Percentiles rank a stretch among this genome's conserved stretches.
Conservation (phyloP, 2,329 filamentous ascomycete genomes). For the Monosporascus sp. region DNA sequence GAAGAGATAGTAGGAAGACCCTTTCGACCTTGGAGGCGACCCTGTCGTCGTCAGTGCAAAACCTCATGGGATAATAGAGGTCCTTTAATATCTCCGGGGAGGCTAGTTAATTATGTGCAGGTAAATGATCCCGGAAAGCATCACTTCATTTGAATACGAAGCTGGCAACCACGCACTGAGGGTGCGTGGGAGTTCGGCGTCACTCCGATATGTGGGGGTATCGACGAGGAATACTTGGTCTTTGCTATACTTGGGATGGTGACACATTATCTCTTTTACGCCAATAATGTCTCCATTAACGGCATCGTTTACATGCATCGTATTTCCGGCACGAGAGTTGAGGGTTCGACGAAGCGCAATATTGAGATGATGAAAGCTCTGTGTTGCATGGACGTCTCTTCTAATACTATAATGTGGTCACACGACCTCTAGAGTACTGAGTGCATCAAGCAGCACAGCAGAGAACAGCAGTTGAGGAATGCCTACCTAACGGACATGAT, state of each 20-base stretch:
- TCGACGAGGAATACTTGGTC: constrained; percentile 3
- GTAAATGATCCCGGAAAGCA: constrained; percentile 7
- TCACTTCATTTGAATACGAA: constrained; percentile 1
- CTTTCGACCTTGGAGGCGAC: no score
- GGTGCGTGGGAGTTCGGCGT: constrained; percentile 6
- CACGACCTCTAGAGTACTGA: background rate
- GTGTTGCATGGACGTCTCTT: constrained; percentile 2
- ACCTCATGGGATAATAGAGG: no score
- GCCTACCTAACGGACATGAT: constrained; percentile 1
- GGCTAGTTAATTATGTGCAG: constrained; percentile 4
- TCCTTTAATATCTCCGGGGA: no score
- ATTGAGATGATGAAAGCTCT: constrained; percentile 6
- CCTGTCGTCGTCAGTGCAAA: no score
- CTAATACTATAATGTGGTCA: constrained; percentile 4
- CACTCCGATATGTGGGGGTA: constrained; percentile 3
- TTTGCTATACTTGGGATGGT: no score
- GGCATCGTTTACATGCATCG: constrained; percentile 6
- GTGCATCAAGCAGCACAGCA: background rate
- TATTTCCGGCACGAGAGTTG: constrained; percentile 2
- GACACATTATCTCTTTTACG: constrained; percentile 5
- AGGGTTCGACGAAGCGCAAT: constrained; percentile 1
- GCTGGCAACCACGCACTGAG: constrained; percentile 3
- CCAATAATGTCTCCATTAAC: constrained; percentile 3
- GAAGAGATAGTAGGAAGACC: no score
- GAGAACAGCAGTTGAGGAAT: constrained; percentile 4